Evolutionary conservation across 139 green algal genomes (phyloP).

Genomic region (Pleodorina starrii): DNA sequence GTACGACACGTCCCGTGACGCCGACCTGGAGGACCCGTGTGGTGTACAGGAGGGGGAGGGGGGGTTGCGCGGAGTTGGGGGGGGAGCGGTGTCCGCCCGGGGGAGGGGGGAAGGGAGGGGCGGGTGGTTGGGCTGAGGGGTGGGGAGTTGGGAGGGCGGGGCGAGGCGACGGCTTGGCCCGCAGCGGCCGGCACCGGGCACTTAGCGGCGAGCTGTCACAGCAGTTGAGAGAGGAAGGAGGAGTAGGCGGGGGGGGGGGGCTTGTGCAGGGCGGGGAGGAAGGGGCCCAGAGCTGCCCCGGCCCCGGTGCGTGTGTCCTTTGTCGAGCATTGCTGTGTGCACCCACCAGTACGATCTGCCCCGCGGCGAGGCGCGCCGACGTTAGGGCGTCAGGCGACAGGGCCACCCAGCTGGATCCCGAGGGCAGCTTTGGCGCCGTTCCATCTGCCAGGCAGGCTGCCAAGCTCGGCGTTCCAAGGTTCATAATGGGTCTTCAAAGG

Average conservation of each 20-base stretch:
- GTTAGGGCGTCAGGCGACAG: background rate
- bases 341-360: slow-evolving; percentile 15
- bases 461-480: background rate
- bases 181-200: too few relatives aligned
- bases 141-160: background rate
- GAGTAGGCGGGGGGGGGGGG: too few relatives aligned
- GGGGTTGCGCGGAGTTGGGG: background rate
- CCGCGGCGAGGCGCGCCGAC: background rate
- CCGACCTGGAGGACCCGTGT: slow-evolving; percentile 6
- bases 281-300: too few relatives aligned
- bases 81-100: background rate
- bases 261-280: too few relatives aligned
- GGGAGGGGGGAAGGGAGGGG: too few relatives aligned
- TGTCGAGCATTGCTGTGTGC: background rate
- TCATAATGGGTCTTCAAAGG: too few relatives aligned
- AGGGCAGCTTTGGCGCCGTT: background rate
- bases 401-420: slow-evolving; percentile 18
- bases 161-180: too few relatives aligned
- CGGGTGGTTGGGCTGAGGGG: background rate
- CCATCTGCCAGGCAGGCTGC: slow-evolving; percentile 5
- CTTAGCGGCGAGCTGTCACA: too few relatives aligned
- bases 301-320: too few relatives aligned
- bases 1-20: background rate
- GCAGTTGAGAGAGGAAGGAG: too few relatives aligned
- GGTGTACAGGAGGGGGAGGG: background rate